Conservation (phyloP, 2,329 filamentous ascomycete genomes). For the Westerdykella sp. region DNA sequence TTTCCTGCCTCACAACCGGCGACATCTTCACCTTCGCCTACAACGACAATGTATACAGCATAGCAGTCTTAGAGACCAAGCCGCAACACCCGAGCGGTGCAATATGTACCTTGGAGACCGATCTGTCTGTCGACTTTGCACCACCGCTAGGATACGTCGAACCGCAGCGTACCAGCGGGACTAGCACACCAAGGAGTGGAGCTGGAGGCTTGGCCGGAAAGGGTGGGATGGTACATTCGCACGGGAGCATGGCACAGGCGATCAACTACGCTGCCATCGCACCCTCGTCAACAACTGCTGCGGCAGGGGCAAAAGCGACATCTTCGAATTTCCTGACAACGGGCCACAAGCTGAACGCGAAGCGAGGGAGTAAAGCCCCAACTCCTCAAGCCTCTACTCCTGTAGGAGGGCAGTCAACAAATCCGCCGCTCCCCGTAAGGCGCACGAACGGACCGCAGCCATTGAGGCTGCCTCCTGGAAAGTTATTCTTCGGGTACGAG, state of each 20-base stretch:
- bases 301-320: constrained; percentile 55
- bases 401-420: constrained; percentile 50
- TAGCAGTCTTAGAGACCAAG: constrained; percentile 90
- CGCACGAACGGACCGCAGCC: constrained; percentile 77
- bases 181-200: constrained; percentile 72
- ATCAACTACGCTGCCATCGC: constrained; percentile 94
- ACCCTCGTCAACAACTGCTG: constrained; percentile 63
- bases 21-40: constrained; percentile 96
- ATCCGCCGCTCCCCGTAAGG: constrained; percentile 38
- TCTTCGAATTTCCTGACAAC: constrained; percentile 73
- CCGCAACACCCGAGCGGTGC: constrained; percentile 77
- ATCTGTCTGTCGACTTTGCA: constrained; percentile 93
- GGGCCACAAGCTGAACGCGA: constrained; percentile 75
- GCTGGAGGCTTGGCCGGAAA: constrained; percentile 55
- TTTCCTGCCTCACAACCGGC: constrained; percentile 85
- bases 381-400: constrained; percentile 58
- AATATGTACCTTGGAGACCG: constrained; percentile 90
- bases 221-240: constrained; percentile 70
- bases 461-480: constrained; percentile 75
- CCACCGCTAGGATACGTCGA: constrained; percentile 92
- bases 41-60: constrained; percentile 89
- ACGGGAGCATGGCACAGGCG: constrained; percentile 94
- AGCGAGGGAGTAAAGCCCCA: constrained; percentile 70
- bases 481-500: constrained; percentile 95
- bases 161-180: constrained; percentile 71